These are phyloP conservation scores for Rhododendron ferrugineum DNA, from an alignment of 148 eudicot genomes.

Conservation along the genomic window DNA sequence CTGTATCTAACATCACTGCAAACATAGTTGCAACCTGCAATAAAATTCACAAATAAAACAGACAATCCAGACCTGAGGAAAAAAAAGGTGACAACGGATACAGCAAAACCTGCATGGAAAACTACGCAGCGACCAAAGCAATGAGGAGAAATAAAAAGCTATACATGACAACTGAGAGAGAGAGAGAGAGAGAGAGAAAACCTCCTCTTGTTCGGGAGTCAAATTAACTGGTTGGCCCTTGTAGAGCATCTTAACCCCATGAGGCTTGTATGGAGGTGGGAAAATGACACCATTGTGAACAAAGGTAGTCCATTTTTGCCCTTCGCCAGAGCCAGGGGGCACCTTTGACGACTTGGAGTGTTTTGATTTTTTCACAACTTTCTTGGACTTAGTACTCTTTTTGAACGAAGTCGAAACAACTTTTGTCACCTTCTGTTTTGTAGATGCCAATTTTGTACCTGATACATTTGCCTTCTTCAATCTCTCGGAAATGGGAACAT, in stretches of 20 bases:
- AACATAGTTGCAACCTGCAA: constrained; percentile 95
- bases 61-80: background rate
- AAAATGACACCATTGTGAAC: constrained; percentile 94
- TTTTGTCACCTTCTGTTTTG: constrained; percentile 37
- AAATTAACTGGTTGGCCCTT: constrained; percentile 74
- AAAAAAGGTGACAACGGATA: background rate
- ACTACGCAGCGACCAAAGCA: background rate
- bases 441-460: constrained; percentile 40
- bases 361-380: constrained; percentile 46
- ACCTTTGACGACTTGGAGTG: constrained; percentile 67
- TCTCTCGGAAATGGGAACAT: constrained; percentile 67
- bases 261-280: constrained; percentile 90
- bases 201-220: constrained; percentile 98
- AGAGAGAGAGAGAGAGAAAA: constrained; percentile 17
- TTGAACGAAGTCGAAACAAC: constrained; percentile 44
- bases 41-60: constrained; percentile 16
- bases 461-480: constrained; percentile 53
- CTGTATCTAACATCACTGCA: constrained; percentile 95
- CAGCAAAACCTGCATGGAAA: background rate
- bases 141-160: background rate
- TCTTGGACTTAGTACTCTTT: constrained; percentile 55
- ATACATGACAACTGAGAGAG: background rate
- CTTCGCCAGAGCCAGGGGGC: constrained; percentile 88
- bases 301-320: constrained; percentile 93
- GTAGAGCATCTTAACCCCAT: constrained; percentile 86